A percentile compares a stretch with the other conserved stretches of the same genome.
phyloP scores from a whole-genome alignment of 306 rosid genomes.

The Fragaria nilgerrensis region DNA sequence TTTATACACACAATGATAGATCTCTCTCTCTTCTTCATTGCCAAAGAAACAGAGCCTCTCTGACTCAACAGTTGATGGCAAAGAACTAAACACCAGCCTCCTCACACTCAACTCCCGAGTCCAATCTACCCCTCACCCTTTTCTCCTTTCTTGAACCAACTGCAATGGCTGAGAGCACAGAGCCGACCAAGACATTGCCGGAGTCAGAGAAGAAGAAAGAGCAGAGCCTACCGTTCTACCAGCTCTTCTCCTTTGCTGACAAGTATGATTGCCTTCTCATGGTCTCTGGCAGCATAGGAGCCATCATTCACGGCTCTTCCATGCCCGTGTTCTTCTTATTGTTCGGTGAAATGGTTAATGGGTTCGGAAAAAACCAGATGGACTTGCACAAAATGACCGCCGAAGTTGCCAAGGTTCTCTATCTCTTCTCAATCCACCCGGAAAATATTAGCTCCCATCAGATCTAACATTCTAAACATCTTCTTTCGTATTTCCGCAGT shows the following conservation, averaged over 20 bases:
- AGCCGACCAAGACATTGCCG: slow-evolving; percentile 54
- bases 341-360: slow-evolving; percentile 96
- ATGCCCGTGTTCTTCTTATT: slow-evolving; percentile 95
- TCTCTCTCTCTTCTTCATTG: slow-evolving; percentile 53
- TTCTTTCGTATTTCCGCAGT: slow-evolving; percentile 41
- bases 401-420: slow-evolving; percentile 77
- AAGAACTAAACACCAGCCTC: slow-evolving; percentile 8
- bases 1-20: slow-evolving; percentile 20
- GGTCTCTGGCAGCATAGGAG: slow-evolving; percentile 83
- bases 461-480: slow-evolving; percentile 39
- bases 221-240: slow-evolving; percentile 77
- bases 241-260: slow-evolving; percentile 90
- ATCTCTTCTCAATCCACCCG: neutral
- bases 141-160: neutral
- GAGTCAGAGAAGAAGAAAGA: slow-evolving; percentile 97
- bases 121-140: neutral
- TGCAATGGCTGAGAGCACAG: slow-evolving; percentile 17
- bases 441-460: neutral
- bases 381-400: slow-evolving; percentile 82
- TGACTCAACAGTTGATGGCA: slow-evolving; percentile 25
- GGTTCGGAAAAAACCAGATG: slow-evolving; percentile 90
- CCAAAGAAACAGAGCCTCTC: slow-evolving; percentile 18
- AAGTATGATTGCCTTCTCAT: slow-evolving; percentile 72
- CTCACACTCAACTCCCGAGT: neutral
- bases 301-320: slow-evolving; percentile 91